Evolutionary conservation across 306 rosid genomes (phyloP), one percentile per base, ranked within the genome.

Genomic region (Crataegus laevigata): DNA sequence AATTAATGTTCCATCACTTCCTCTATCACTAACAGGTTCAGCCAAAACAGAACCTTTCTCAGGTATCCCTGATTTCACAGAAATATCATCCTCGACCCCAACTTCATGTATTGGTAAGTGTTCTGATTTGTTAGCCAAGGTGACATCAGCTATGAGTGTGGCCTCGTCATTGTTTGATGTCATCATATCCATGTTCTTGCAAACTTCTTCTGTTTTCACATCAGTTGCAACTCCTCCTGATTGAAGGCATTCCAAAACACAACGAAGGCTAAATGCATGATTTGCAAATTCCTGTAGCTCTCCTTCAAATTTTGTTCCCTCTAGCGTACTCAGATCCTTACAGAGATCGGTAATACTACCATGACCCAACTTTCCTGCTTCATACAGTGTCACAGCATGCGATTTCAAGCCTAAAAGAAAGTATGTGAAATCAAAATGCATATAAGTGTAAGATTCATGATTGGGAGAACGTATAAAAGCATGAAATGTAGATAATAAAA

Each of bases 371-470:
- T 94, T 94, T 43, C 97, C 99, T 36, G 93, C 99, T 82, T 94
- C 99, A 68, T 94, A 94, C 52, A 94, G 92, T 14, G 97, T 94
- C 69, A 94, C 98, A 25, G 99, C 99, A 90, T 94, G 99, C 67
- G 97, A 90, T 84, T 94, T 94, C 85, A 94, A 82, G 69, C 99
- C 99, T 94, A 88, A 80, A 78, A 79, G 76, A 72, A 70, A 65
- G 66, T 28, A 52, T 7, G 4, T 29, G 11, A n/a, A 58, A 59
- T 57, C 26, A 54, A 26, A 55, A 65, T 1, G 52, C 11, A 51
- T 10, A 24, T 22, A 75, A 15, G 22, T 45, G 18, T 34, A 30
- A 32, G 24, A 43, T 62, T 61, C 45, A 73, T 18, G 45, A n/a
- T 11, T 19, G 30, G 17, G 17, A 71, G 52, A 50, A 28, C 75